phyloP scores from a whole-genome alignment of 2,329 filamentous ascomycete species.

The Penicillium aurantiogriseum region DNA sequence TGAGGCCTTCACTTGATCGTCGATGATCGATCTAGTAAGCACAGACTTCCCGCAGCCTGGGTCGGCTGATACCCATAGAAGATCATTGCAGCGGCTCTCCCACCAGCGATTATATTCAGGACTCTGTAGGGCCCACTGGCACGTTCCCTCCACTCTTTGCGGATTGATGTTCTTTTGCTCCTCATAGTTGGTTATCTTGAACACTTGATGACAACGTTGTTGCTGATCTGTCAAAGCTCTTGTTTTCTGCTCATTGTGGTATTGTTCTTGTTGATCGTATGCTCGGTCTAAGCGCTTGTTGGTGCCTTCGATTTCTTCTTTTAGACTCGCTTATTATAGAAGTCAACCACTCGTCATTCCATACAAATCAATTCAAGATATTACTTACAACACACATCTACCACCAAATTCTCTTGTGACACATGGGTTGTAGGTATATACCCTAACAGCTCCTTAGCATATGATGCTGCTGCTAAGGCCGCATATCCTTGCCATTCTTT shows the following conservation, averaged over 20 bases:
- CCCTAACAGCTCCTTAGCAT: slow-evolving; percentile 17
- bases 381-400: background rate
- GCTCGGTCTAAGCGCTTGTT: slow-evolving; percentile 4
- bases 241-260: slow-evolving; percentile 3
- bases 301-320: background rate
- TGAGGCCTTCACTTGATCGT: slow-evolving; percentile 3
- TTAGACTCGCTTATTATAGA: no score
- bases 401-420: slow-evolving; percentile 4
- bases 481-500: slow-evolving; percentile 8
- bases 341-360: no score
- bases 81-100: slow-evolving; percentile 17
- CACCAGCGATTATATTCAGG: slow-evolving; percentile 28
- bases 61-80: slow-evolving; percentile 44
- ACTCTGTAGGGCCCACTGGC: slow-evolving; percentile 35
- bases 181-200: slow-evolving; percentile 31
- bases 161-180: slow-evolving; percentile 35
- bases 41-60: slow-evolving; percentile 46
- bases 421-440: slow-evolving; percentile 4
- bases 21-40: slow-evolving; percentile 35
- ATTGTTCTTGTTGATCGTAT: slow-evolving; percentile 6
- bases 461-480: slow-evolving; percentile 13
- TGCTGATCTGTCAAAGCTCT: slow-evolving; percentile 8
- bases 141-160: slow-evolving; percentile 30
- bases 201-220: slow-evolving; percentile 24
- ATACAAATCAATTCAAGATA: no score